Evolutionary conservation across 2,329 filamentous ascomycete species (phyloP), one percentile per base, ranked within the genome.

Genomic region (Annulohypoxylon truncatum): DNA sequence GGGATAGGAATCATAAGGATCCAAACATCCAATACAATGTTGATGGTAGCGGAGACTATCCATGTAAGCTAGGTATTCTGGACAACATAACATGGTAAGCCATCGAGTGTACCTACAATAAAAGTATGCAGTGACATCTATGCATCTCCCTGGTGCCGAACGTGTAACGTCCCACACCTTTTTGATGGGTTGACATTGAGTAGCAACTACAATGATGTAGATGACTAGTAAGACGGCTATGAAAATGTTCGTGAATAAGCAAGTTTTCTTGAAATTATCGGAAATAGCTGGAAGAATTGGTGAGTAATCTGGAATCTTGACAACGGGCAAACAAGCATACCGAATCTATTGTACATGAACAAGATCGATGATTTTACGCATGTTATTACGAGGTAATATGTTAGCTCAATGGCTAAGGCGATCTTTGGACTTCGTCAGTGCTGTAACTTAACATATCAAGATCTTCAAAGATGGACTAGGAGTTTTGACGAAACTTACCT

Each of bases 1-100:
- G 76, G 77, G 33, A 85, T 74, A 1, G 83, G 83, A 1, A 85
- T 75, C 0, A 75, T 53, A 5, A 85, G 76, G 38, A 85, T 81
- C 71, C 80, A 80, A 31, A 82, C 63, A 60, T 85, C 83, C 2
- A 83, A 80, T 4, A 82, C 6, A 35, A 85, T 84, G 68, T 84
- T 84, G 69, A 81, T 78, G 15, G 73, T 73, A 7, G 79, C 81
- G 0, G 81, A 82, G 50, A 78, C 78, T 80, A 42, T 3, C 24
- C 20, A 4, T 12, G 26, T 64, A 13, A 67, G 57, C 10, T 26
- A 67, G 57, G 8, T 26, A 29, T 10, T n/a, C 9, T 9, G 7
- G 9, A 10, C 29, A 5, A 5, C 20, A 12, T 61, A 18, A 3
- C 4, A 26, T 26, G 4, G 5, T 10, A n/a, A 15, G 24, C 15